phyloP scores from a whole-genome alignment of 768 basidiomycete species.

The Saitozyma podzolica region DNA sequence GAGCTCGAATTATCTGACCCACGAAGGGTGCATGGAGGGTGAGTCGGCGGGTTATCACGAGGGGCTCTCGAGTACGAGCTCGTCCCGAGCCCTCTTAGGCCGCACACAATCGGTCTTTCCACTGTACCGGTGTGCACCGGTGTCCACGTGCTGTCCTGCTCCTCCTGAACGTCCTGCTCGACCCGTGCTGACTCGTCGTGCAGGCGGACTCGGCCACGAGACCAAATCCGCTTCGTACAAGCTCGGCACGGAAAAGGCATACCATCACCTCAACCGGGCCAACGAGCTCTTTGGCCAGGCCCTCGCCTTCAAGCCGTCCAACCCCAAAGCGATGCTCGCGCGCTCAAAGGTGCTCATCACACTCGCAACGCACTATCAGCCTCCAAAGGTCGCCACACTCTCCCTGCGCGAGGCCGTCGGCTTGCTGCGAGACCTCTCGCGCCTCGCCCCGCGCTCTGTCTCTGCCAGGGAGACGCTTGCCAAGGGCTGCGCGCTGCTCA shows the following conservation, averaged over 20 bases:
- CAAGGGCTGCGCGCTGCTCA: constrained; percentile 38
- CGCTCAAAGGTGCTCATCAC: constrained; percentile 37
- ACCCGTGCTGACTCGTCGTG: neutral
- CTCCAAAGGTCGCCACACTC: constrained; percentile 29
- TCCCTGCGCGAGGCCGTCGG: constrained; percentile 35
- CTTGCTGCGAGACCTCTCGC: constrained; percentile 29
- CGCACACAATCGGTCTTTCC: too few species aligned
- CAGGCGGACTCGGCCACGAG: constrained; percentile 46
- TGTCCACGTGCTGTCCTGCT: too few species aligned
- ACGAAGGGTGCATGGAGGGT: constrained; percentile 48
- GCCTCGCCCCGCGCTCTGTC: constrained; percentile 35
- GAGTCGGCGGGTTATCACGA: constrained; percentile 12
- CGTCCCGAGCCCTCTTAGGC: too few species aligned
- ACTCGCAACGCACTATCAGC: constrained; percentile 45
- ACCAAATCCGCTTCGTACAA: constrained; percentile 42
- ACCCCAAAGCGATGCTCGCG: constrained; percentile 41
- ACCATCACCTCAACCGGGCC: constrained; percentile 49
- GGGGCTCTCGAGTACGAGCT: too few species aligned
- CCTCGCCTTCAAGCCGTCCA: constrained; percentile 28
- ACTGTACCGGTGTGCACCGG: too few species aligned
- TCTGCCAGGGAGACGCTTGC: constrained; percentile 40
- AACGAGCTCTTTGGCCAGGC: constrained; percentile 42
- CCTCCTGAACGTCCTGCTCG: too few species aligned
- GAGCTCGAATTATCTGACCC: constrained; percentile 26
- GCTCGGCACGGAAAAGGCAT: constrained; percentile 47